A percentile compares a stretch with the other conserved stretches of the same genome.
Conservation (phyloP, 2,329 filamentous ascomycete genomes). For the Tolypocladium tundrense region DNA sequence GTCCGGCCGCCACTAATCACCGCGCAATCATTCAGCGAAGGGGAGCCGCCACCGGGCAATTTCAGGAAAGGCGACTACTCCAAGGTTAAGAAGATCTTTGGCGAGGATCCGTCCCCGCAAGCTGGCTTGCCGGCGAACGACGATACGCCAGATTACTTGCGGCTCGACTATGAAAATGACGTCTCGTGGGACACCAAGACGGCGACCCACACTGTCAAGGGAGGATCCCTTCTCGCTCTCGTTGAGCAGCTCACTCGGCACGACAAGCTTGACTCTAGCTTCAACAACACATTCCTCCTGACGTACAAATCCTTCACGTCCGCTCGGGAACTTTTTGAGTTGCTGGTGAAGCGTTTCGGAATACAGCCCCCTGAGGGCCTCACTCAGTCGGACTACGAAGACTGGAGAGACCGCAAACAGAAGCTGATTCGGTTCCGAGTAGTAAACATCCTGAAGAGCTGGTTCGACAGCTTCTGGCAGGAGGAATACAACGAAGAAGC, state of each 20-base stretch:
- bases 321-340: constrained; percentile 82
- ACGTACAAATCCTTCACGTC: constrained; percentile 94
- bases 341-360: constrained; percentile 83
- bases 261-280: constrained; percentile 87
- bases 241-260: constrained; percentile 94
- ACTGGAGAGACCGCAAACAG: constrained; percentile 89
- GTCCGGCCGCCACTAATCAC: constrained; percentile 37
- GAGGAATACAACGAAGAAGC: constrained; percentile 80
- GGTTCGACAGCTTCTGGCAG: constrained; percentile 99
- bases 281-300: constrained; percentile 95
- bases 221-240: constrained; percentile 77
- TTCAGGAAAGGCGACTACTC: constrained; percentile 51
- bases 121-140: constrained; percentile 44
- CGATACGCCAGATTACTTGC: constrained; percentile 74
- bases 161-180: constrained; percentile 78
- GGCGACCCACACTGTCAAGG: constrained; percentile 68
- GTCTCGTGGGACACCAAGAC: constrained; percentile 81
- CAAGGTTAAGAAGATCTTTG: constrained; percentile 57
- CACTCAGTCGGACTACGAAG: constrained; percentile 63
- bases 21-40: constrained; percentile 57
- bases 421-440: constrained; percentile 93
- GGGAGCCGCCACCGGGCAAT: constrained; percentile 38
- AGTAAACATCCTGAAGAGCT: constrained; percentile 94
- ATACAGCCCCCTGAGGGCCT: constrained; percentile 85
- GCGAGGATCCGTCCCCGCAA: constrained; percentile 49